phyloP scores from a whole-genome alignment of 2,329 filamentous ascomycete genomes.

The Elsinoe perseae region DNA sequence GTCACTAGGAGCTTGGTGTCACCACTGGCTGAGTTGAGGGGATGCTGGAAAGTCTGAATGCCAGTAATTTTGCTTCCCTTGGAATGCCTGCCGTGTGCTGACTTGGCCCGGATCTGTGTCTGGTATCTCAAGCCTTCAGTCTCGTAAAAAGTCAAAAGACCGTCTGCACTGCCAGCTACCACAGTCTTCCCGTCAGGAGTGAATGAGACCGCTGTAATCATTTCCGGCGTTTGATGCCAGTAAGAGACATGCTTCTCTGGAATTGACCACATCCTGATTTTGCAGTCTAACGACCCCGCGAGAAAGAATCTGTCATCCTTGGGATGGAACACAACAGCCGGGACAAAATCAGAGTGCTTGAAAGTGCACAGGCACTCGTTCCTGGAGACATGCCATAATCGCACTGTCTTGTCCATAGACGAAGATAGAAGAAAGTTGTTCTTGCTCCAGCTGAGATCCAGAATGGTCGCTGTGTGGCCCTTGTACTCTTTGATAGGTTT shows the following conservation, averaged over 20 bases:
- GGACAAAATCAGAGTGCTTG: conserved; percentile 90
- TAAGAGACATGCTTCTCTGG: conserved; percentile 91
- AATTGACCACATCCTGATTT: conserved; percentile 89
- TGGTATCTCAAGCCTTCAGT: conserved; percentile 81
- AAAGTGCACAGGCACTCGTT: conserved; percentile 86
- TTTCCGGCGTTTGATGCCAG: conserved; percentile 66
- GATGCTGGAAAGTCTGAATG: conserved; percentile 65
- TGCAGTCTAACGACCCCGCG: conserved; percentile 82
- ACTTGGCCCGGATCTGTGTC: conserved; percentile 86
- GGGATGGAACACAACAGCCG: conserved; percentile 89
- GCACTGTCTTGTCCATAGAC: conserved; percentile 96
- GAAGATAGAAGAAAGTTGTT: conserved; percentile 95
- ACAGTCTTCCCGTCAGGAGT: conserved; percentile 84
- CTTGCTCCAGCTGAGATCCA: conserved; percentile 97
- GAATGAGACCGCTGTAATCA: conserved; percentile 91
- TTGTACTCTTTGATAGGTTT: conserved; percentile 71
- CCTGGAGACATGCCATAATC: conserved; percentile 83
- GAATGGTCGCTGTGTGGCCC: conserved; percentile 75
- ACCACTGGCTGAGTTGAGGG: conserved; percentile 49
- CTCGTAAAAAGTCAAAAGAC: conserved; percentile 82
- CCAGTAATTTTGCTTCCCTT: conserved; percentile 97
- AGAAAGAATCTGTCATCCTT: conserved; percentile 94
- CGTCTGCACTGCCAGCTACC: conserved; percentile 80
- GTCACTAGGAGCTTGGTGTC: conserved; percentile 81
- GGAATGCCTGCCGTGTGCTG: conserved; percentile 82